Percentiles rank a stretch among this genome's conserved stretches.
phyloP scores from a whole-genome alignment of 768 basidiomycete species.

The Asterophora lycoperdoides region DNA sequence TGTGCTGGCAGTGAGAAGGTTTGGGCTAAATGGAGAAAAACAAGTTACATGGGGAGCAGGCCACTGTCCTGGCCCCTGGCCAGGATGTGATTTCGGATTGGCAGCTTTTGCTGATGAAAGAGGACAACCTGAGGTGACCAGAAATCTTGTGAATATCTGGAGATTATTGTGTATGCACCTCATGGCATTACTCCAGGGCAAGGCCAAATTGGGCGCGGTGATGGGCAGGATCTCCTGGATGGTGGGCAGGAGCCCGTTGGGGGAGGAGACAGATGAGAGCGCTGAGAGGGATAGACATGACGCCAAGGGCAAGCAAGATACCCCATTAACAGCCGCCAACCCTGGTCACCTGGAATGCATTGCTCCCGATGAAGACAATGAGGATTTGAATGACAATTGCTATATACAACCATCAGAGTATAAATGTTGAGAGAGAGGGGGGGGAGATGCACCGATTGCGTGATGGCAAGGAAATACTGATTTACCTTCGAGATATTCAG shows the following conservation, averaged over 20 bases:
- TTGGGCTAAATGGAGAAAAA: neutral
- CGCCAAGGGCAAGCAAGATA: constrained; percentile 83
- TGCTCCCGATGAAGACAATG: constrained; percentile 88
- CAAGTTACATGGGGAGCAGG: constrained; percentile 43
- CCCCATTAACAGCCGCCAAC: constrained; percentile 89
- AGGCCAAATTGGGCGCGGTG: constrained; percentile 50
- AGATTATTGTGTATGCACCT: constrained; percentile 84
- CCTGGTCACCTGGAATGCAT: constrained; percentile 83
- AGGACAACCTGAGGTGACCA: constrained; percentile 86
- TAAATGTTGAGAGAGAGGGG: constrained; percentile 18
- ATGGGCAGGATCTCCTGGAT: constrained; percentile 60
- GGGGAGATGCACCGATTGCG: constrained; percentile 67
- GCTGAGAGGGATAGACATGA: constrained; percentile 86
- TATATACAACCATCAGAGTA: constrained; percentile 27
- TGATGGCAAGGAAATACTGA: constrained; percentile 81
- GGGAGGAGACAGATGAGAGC: constrained; percentile 77
- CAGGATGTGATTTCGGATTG: constrained; percentile 50
- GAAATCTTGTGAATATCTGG: constrained; percentile 71
- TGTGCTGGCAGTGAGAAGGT: constrained; percentile 35
- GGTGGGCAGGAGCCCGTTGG: constrained; percentile 74
- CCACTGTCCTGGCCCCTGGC: constrained; percentile 45
- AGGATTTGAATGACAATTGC: constrained; percentile 84
- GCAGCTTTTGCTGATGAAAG: constrained; percentile 80
- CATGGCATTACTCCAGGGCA: constrained; percentile 72
- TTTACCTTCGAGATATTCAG: constrained; percentile 94